These are phyloP conservation scores for Aspergillus calidoustus DNA, from an alignment of 2,329 filamentous ascomycete species.

Conservation along the genomic window DNA sequence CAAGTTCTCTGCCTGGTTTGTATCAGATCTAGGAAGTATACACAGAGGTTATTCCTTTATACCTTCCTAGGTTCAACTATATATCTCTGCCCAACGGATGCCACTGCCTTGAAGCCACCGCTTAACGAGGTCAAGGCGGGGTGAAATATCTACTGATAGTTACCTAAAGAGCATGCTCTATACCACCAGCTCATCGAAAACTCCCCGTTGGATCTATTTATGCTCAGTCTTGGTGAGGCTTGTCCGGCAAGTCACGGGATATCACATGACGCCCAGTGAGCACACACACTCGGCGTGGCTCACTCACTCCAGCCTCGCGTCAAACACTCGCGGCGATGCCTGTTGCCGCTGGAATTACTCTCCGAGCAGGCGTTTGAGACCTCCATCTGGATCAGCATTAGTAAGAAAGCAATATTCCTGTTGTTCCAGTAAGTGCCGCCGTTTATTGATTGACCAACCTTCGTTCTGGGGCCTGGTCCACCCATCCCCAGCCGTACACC, in stretches of 20 bases:
- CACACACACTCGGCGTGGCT: conserved; percentile 14
- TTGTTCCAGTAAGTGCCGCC: conserved; percentile 13
- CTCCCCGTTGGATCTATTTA: too few relatives aligned
- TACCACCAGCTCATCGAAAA: too few relatives aligned
- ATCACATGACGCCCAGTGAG: conserved; percentile 16
- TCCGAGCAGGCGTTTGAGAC: conserved; percentile 1
- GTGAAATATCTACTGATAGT: too few relatives aligned
- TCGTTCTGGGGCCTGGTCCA: conserved; percentile 4
- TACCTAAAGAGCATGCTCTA: too few relatives aligned
- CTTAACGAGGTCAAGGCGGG: too few relatives aligned
- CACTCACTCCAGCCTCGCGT: conserved; percentile 17
- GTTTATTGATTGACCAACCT: not conserved
- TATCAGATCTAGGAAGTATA: not conserved
- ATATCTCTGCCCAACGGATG: too few relatives aligned
- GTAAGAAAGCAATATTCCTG: not conserved
- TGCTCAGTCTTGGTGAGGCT: too few relatives aligned
- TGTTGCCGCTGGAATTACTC: not conserved
- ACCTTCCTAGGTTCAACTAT: too few relatives aligned
- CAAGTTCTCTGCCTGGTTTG: not conserved
- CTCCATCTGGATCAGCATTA: not conserved
- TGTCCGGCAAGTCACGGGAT: conserved; percentile 1
- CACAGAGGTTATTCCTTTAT: too few relatives aligned
- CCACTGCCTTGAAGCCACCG: too few relatives aligned
- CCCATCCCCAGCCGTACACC: conserved; percentile 19
- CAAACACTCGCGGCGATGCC: not conserved